Evolutionary conservation across 2,329 filamentous ascomycete species (phyloP).

Genomic region (Cryphonectria parasitica): DNA sequence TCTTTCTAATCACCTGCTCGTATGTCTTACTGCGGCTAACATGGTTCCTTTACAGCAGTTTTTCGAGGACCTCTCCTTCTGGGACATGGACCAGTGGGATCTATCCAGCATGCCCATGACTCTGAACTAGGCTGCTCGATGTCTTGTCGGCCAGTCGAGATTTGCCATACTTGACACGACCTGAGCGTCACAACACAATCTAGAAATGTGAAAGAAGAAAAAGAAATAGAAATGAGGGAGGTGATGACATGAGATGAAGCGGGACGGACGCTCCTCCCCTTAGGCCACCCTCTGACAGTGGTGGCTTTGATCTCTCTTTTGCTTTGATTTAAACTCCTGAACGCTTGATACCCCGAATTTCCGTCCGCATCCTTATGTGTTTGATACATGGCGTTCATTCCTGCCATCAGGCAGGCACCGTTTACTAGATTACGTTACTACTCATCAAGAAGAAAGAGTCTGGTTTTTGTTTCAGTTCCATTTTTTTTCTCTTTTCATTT

Average conservation of each 20-base stretch:
- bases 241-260: background rate
- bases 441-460: background rate
- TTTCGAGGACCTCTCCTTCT: conserved; percentile 31
- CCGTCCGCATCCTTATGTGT: background rate
- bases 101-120: conserved; percentile 24
- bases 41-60: conserved; percentile 12
- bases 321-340: background rate
- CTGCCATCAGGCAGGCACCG: background rate
- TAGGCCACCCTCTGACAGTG: background rate
- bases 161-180: background rate
- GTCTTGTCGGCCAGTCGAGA: too few relatives aligned
- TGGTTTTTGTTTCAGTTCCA: background rate
- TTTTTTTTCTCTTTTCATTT: background rate
- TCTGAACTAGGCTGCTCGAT: conserved; percentile 8
- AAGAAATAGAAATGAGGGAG: background rate
- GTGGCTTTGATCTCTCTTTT: background rate
- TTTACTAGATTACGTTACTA: background rate
- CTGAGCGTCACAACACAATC: background rate
- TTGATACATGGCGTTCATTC: background rate
- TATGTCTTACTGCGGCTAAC: conserved; percentile 2
- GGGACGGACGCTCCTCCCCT: background rate
- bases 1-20: too few relatives aligned
- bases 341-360: conserved; percentile 15
- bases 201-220: background rate
- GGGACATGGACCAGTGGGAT: conserved; percentile 46